Evolutionary conservation across 352 stramenopile genomes (phyloP), one percentile per base, ranked within the genome.

Genomic region (Pythium phragmitis): DNA sequence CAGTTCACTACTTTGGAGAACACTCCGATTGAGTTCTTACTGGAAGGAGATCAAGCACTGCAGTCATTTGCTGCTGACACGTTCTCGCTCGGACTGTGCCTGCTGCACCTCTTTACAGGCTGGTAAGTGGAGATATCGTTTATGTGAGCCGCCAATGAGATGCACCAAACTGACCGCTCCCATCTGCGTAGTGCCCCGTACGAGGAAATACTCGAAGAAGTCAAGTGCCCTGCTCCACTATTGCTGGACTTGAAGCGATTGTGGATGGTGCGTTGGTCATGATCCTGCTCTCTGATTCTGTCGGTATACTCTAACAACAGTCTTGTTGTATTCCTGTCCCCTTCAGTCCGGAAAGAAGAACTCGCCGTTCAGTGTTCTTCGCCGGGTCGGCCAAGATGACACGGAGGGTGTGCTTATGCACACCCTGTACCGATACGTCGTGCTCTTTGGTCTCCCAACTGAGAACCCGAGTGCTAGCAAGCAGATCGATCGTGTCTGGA

Each of bases 1-100:
- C 96, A 95, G 55, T 99, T 99, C 67, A 98, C 97, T 30, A 99
- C 98, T 17, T 75, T 99, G 17, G 98, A 99, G 72, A 99, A 99
- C 70, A 95, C 95, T 14, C 94, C 98, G 2, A 81, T 97, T 21
- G 98, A 99, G 47, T 98, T 97, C 52, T 72, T 99, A 9, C 79
- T 99, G 36, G 73, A 96, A 46, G 98, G 98, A 33, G 89, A 98
- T 67, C 72, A 73, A 6, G 92, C 96, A 6, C 57, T 76, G 53
- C 96, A 97, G 69, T 96, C 86, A 3, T 98, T 96, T 71, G 91
- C 91, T 14, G 82, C 94, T 48, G 97, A 99, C 74, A 95, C 86
- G 8, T 99, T 99, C 73, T 91, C 92, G 4, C 74, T 99, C 2
- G 97, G 97, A 4, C 82, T 99, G 3, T 97, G 91, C 55, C 80